Base-by-base conservation (phyloP, 768 basidiomycete species). In the Dacryopinax spathularia region DNA sequence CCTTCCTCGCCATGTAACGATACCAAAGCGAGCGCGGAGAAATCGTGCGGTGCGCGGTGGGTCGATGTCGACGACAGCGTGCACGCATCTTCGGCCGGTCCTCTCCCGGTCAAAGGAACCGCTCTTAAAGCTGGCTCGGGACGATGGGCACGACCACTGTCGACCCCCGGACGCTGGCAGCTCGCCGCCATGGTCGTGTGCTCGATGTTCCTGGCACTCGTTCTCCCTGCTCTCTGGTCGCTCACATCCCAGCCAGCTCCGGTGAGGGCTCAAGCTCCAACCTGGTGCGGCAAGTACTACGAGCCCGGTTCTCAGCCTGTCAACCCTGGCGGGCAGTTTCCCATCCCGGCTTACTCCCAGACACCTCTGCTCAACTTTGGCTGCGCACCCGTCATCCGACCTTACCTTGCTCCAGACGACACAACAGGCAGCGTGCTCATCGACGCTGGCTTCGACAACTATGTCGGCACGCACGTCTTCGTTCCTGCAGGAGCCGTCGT, bases 371-470 rank as follows among this genome's bases (percentile, higher is more conserved):
- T 85, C 27, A 80, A 82, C 7, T 71, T 86, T 36, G 81, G 82
- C 10, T 85, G 84, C 65, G 77, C 78, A 9, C 83, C 82, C 31
- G 80, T 81, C 1, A 78, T 84, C 25, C 77, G 79, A 5, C 84
- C 84, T 1, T 86, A 84, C 70, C 77, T 85, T 25, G 77, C 79
- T 16, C 82, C 81, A 66, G 84, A 84, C 65, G 75, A 76, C 2
- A 74, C 76, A 1, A 75, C 77, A 15, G 75, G 77, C 16, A 75
- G 48, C 48, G 9, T 85, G 61, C 72, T 85, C 36, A 73, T 85
- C 39, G 82, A 85, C 59, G 71, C 82, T 0, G 48, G 48, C 25
- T 56, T 27, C 25, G 29, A 31, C 48, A 56, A 56, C 48, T 56
- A 56, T 56, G 48, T 56, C 48, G 48, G 48, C 20, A 6, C 20